Conservation (phyloP, 1,139 yeast species). For the Pneumocystis canis region DNA sequence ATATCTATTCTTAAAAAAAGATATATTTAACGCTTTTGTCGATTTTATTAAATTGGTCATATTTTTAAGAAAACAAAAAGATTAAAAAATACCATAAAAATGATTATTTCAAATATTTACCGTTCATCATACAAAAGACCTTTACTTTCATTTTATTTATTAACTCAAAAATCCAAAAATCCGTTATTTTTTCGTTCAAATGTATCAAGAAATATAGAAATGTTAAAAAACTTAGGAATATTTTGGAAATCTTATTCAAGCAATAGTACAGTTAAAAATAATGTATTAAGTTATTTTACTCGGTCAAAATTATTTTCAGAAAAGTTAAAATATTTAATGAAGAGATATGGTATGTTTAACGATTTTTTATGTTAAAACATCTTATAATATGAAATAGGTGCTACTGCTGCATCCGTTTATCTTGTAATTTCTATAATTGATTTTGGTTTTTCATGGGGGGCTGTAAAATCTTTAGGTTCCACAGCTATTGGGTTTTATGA, state of each 20-base stretch:
- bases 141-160: not conserved
- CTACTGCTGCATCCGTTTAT: conserved; percentile 78
- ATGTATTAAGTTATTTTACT: not conserved
- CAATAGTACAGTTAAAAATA: not conserved
- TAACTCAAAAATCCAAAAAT: not conserved
- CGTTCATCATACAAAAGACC: not conserved
- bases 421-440: conserved; percentile 56
- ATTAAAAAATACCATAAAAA: not conserved
- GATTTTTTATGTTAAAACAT: conserved; percentile 26
- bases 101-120: not conserved
- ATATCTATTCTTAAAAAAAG: no score
- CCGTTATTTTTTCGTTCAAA: not conserved
- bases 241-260: not conserved
- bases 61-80: not conserved
- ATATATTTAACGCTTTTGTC: not conserved
- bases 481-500: conserved; percentile 60
- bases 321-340: not conserved
- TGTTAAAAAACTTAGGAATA: not conserved
- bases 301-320: not conserved
- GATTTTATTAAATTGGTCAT: not conserved
- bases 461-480: conserved; percentile 78
- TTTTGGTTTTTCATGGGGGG: conserved; percentile 62
- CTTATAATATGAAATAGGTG: conserved; percentile 71
- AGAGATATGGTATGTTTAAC: not conserved
- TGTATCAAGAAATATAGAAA: not conserved